Percentiles rank a stretch among this genome's conserved stretches.
phyloP scores from a whole-genome alignment of 108 stramenopile genomes.

The Skeletonema marinoi region DNA sequence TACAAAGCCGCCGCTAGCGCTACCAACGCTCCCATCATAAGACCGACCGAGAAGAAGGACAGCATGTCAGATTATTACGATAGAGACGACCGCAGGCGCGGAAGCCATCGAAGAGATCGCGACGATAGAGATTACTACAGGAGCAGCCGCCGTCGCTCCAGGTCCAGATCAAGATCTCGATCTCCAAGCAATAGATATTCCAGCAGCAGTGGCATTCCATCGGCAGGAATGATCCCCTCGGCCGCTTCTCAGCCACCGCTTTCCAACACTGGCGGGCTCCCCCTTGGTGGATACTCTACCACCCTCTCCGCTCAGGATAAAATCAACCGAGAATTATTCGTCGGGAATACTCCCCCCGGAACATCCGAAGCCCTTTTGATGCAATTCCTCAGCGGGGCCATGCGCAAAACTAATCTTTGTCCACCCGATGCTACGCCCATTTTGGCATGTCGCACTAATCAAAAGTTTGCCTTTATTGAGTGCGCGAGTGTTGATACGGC shows the following conservation, averaged over 20 bases:
- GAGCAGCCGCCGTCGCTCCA: slow-evolving; percentile 5
- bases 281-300: slow-evolving; percentile 7
- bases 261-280: neutral
- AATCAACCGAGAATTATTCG: slow-evolving; percentile 92
- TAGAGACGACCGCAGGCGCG: neutral
- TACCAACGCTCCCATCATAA: too few species aligned
- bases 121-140: slow-evolving; percentile 4
- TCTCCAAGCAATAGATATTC: slow-evolving; percentile 1
- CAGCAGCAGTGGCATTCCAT: slow-evolving; percentile 2
- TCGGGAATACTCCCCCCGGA: slow-evolving; percentile 93
- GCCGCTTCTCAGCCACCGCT: neutral
- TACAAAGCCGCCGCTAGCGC: too few species aligned
- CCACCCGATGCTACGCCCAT: slow-evolving; percentile 73
- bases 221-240: slow-evolving; percentile 6
- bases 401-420: slow-evolving; percentile 81
- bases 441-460: slow-evolving; percentile 77
- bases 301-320: slow-evolving; percentile 65
- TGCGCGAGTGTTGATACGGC: slow-evolving; percentile 72
- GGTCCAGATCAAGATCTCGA: slow-evolving; percentile 10
- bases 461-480: slow-evolving; percentile 94
- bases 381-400: slow-evolving; percentile 92
- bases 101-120: slow-evolving; percentile 3
- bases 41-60: neutral
- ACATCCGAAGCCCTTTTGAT: slow-evolving; percentile 81
- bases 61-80: neutral